phyloP scores from a whole-genome alignment of 1,284 basidiomycete species.

The Rhodotorula sp. region DNA sequence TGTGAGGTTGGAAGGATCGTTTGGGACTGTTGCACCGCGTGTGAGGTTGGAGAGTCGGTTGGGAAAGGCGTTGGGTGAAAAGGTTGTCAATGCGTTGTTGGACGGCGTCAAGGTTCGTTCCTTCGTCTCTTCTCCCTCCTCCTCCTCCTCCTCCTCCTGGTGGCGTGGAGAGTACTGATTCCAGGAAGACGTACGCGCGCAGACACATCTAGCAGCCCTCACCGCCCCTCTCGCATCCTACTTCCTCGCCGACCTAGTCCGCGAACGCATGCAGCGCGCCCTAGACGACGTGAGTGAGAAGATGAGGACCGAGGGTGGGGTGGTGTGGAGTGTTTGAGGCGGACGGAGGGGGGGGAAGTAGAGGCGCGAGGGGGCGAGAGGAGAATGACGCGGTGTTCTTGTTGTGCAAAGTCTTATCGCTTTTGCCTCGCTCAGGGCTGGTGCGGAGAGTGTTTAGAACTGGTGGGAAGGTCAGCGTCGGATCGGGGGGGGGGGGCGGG shows the following conservation, averaged over 20 bases:
- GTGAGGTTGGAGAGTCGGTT: slow-evolving; percentile 22
- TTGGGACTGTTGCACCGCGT: slow-evolving; percentile 23
- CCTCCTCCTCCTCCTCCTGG: not conserved
- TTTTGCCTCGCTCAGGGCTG: too few species aligned
- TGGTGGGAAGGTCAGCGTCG: too few species aligned
- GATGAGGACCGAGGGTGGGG: slow-evolving; percentile 24
- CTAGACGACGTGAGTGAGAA: slow-evolving; percentile 26
- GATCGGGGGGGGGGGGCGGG: too few species aligned
- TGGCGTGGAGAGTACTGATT: too few species aligned
- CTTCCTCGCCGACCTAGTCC: slow-evolving; percentile 29
- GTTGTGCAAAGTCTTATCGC: not conserved
- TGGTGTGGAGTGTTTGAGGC: slow-evolving; percentile 8
- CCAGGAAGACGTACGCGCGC: not conserved
- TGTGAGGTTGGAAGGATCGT: slow-evolving; percentile 16
- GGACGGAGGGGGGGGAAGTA: too few species aligned
- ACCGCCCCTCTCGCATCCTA: slow-evolving; percentile 21
- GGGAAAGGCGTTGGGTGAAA: slow-evolving; percentile 18
- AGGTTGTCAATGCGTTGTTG: slow-evolving; percentile 26
- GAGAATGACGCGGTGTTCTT: too few species aligned
- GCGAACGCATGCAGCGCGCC: slow-evolving; percentile 18
- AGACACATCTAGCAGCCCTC: slow-evolving; percentile 31
- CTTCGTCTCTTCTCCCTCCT: not conserved
- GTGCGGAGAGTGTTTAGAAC: too few species aligned
- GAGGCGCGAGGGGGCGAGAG: not conserved
- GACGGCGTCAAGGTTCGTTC: slow-evolving; percentile 17